phyloP scores from a whole-genome alignment of 106 monocot species.

The Dioscorea zingiberensis region DNA sequence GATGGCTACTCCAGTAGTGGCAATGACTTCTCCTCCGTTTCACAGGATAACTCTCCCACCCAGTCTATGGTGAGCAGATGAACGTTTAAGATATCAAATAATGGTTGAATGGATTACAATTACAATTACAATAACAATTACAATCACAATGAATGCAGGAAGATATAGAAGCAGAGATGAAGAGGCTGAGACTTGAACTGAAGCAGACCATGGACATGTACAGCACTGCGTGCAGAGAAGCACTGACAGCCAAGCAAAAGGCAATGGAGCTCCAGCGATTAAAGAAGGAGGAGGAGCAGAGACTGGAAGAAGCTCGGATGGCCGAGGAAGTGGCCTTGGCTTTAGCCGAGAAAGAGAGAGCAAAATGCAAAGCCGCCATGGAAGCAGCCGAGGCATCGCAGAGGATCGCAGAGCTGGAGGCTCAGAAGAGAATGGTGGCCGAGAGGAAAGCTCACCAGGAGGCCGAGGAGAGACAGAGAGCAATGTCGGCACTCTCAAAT shows the following conservation, averaged over 20 bases:
- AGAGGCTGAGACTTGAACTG: slow-evolving; percentile 55
- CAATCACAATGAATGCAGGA: too few relatives aligned
- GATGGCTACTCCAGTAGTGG: slow-evolving; percentile 10
- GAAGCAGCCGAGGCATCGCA: slow-evolving; percentile 56
- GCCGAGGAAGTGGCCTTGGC: slow-evolving; percentile 53
- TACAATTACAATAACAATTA: not conserved
- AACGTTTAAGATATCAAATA: not conserved
- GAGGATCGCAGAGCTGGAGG: slow-evolving; percentile 54
- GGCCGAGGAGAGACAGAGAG: slow-evolving; percentile 44
- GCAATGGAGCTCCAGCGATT: slow-evolving; percentile 57
- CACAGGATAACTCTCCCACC: slow-evolving; percentile 20
- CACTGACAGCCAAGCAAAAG: slow-evolving; percentile 66
- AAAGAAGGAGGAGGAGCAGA: slow-evolving; percentile 57
- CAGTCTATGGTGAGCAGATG: slow-evolving; percentile 25
- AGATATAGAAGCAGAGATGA: slow-evolving; percentile 68
- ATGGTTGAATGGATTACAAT: too few relatives aligned
- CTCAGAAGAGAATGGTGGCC: slow-evolving; percentile 49
- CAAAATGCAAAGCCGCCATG: slow-evolving; percentile 50
- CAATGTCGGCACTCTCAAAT: slow-evolving; percentile 4
- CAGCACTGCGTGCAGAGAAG: slow-evolving; percentile 73
- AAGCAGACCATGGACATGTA: slow-evolving; percentile 93
- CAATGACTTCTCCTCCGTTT: slow-evolving; percentile 18
- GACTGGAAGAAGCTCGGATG: slow-evolving; percentile 37
- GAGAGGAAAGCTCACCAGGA: slow-evolving; percentile 52
- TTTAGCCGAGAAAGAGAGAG: slow-evolving; percentile 52